Percentiles rank a stretch among this genome's conserved stretches.
Conservation (phyloP, 306 rosid genomes). For the Abrus pulchellus region DNA sequence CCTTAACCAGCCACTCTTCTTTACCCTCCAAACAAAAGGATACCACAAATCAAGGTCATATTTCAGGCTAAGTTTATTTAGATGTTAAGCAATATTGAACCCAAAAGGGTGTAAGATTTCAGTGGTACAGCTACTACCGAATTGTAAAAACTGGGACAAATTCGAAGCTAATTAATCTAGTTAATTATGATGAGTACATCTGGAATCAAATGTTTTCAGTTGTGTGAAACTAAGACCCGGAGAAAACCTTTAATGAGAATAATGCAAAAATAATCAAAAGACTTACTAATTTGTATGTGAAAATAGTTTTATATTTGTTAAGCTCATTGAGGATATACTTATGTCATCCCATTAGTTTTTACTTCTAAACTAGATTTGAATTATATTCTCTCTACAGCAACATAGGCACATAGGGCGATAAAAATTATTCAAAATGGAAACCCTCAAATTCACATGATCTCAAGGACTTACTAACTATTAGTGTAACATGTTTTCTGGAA, state of each 20-base stretch:
- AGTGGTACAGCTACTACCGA: background rate
- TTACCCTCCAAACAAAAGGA: background rate
- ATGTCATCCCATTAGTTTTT: background rate
- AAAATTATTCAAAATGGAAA: too few relatives aligned
- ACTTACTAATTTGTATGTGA: background rate
- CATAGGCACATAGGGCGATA: too few relatives aligned
- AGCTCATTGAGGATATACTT: background rate
- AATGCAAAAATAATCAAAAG: background rate
- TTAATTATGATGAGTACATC: background rate
- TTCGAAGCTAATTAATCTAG: background rate
- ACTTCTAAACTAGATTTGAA: background rate
- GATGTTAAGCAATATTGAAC: background rate
- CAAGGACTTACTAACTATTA: background rate
- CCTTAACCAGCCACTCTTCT: background rate
- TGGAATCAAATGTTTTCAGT: background rate
- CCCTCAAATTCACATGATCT: too few relatives aligned
- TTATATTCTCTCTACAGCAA: too few relatives aligned
- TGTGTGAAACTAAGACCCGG: background rate
- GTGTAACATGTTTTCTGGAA: background rate
- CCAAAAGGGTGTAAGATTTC: background rate
- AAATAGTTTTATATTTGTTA: background rate
- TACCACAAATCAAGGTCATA: constrained; percentile 7
- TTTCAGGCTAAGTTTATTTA: background rate
- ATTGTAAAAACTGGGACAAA: background rate
- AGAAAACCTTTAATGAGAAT: background rate